These are phyloP conservation scores for Mortierella sp. DNA, from an alignment of 371 early-diverging fungal genomes.

Conservation along the genomic window DNA sequence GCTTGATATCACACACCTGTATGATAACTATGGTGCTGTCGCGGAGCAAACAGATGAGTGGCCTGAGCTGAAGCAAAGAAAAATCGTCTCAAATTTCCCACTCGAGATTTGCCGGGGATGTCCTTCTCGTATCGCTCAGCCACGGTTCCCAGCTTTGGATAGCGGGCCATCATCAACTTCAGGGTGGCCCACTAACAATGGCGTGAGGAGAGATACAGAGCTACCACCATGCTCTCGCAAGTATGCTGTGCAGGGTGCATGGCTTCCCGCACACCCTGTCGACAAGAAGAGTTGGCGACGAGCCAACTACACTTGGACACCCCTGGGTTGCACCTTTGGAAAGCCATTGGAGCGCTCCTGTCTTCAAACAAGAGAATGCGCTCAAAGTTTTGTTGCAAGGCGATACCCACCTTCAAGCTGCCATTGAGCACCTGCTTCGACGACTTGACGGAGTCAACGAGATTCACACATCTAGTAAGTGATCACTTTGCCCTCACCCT, in stretches of 20 bases:
- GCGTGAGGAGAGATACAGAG: not conserved
- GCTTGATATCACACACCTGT: slow-evolving; percentile 39
- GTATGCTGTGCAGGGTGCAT: slow-evolving; percentile 38
- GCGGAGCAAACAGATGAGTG: slow-evolving; percentile 30
- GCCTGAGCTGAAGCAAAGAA: slow-evolving; percentile 24
- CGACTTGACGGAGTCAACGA: no score
- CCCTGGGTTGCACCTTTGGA: no score
- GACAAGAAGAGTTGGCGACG: slow-evolving; percentile 45
- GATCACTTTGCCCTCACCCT: no score
- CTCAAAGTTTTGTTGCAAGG: no score
- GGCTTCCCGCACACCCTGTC: slow-evolving; percentile 47
- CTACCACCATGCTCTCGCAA: slow-evolving; percentile 35
- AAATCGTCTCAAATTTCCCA: slow-evolving; percentile 26
- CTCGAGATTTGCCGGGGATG: slow-evolving; percentile 44
- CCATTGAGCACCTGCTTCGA: no score
- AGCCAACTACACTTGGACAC: no score
- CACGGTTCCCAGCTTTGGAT: slow-evolving; percentile 7
- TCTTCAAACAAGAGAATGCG: no score
- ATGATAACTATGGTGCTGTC: slow-evolving; percentile 42
- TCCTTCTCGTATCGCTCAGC: slow-evolving; percentile 22
- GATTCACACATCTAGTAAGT: no score
- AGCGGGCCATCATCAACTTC: not conserved
- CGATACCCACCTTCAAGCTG: no score
- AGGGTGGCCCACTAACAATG: not conserved
- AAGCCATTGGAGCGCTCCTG: no score